These are phyloP conservation scores for grape (Vitis vinifera) DNA, from an alignment of 164 flowering plant species.

Conservation along the genomic window ASM3070453v1 NC_081819.1:20112001-20112500, in stretches of 20 bases:
- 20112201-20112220: constrained; percentile 82
- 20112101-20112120: constrained; percentile 66
- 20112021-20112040: constrained; percentile 70
- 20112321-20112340: constrained; percentile 70
- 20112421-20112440: constrained; percentile 76
- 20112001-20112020: constrained; percentile 33
- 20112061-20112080: constrained; percentile 75
- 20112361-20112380: constrained; percentile 34
- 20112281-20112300: constrained; percentile 62
- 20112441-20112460: constrained; percentile 80
- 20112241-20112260: constrained; percentile 70
- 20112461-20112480: constrained; percentile 54
- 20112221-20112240: constrained; percentile 70
- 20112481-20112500: constrained; percentile 61
- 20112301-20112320: constrained; percentile 50
- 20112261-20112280: constrained; percentile 47
- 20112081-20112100: constrained; percentile 65
- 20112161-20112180: constrained; percentile 80
- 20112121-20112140: constrained; percentile 68
- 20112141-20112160: constrained; percentile 78
- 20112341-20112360: constrained; percentile 60
- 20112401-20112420: constrained; percentile 81
- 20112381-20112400: constrained; percentile 55
- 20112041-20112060: constrained; percentile 70
- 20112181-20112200: constrained; percentile 79